These are phyloP conservation scores for Pelargonium myrrhifolium DNA, from an alignment of 441 rosid species.

Conservation along the genomic window DNA sequence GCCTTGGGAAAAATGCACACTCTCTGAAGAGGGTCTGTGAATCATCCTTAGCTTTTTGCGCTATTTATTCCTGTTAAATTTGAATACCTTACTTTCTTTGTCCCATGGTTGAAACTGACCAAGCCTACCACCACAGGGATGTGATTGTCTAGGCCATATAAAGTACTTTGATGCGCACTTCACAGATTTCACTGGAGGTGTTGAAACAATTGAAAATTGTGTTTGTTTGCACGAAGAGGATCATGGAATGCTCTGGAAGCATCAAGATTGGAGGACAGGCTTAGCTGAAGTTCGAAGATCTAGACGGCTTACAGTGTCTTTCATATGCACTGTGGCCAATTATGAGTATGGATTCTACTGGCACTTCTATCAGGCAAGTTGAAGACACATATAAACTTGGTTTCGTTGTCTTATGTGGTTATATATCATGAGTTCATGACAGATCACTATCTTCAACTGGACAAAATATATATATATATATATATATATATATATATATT, in stretches of 20 bases:
- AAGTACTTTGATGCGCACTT: constrained; percentile 89
- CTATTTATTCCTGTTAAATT: not conserved
- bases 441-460: no score
- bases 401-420: not conserved
- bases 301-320: constrained; percentile 39
- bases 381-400: not conserved
- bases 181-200: constrained; percentile 83
- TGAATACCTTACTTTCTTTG: not conserved
- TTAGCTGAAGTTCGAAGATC: constrained; percentile 47
- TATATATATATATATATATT: no score
- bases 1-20: constrained; percentile 89
- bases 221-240: constrained; percentile 93
- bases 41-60: constrained; percentile 6
- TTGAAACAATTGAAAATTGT: constrained; percentile 83
- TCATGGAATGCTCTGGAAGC: constrained; percentile 63
- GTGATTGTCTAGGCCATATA: constrained; percentile 83
- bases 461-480: not conserved
- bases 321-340: constrained; percentile 45
- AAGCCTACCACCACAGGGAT: constrained; percentile 41
- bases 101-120: not conserved
- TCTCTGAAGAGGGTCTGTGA: constrained; percentile 70
- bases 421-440: not conserved
- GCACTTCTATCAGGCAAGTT: constrained; percentile 81
- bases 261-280: constrained; percentile 55
- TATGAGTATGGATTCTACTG: constrained; percentile 47